Conservation (phyloP, 2,329 filamentous ascomycete genomes). For the Colletotrichum limetticola region DNA sequence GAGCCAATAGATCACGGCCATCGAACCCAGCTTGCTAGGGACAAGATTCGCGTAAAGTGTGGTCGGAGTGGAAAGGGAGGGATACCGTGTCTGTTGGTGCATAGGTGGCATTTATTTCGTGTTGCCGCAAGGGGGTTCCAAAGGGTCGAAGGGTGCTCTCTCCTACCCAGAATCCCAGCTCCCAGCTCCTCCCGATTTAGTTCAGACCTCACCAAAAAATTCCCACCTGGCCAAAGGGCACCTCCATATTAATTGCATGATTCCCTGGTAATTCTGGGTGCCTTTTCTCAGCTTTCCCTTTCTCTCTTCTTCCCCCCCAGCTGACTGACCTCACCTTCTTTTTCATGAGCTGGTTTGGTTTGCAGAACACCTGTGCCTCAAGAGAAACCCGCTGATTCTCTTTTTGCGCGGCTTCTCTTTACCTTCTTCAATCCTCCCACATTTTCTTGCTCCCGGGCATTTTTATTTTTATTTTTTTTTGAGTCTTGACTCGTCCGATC, state of each 20-base stretch:
- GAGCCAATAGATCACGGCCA: slow-evolving; percentile 11
- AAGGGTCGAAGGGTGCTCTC: neutral
- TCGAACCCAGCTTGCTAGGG: neutral
- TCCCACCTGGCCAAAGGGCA: slow-evolving; percentile 10
- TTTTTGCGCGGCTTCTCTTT: slow-evolving; percentile 14
- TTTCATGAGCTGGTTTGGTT: slow-evolving; percentile 26
- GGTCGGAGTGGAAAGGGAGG: slow-evolving; percentile 26
- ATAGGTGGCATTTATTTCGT: slow-evolving; percentile 36
- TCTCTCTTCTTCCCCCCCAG: neutral
- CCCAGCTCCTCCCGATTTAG: slow-evolving; percentile 29
- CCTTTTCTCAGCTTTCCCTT: slow-evolving; percentile 10
- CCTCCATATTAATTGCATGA: slow-evolving; percentile 33
- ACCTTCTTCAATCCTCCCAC: slow-evolving; percentile 21
- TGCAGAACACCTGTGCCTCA: slow-evolving; percentile 7
- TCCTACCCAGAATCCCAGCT: neutral
- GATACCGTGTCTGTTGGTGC: slow-evolving; percentile 34
- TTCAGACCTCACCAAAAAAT: slow-evolving; percentile 28
- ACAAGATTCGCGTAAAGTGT: slow-evolving; percentile 32
- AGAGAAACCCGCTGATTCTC: slow-evolving; percentile 18
- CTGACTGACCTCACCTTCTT: slow-evolving; percentile 9
- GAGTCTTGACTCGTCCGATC: slow-evolving; percentile 38
- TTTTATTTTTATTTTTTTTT: slow-evolving; percentile 33
- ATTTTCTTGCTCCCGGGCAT: neutral
- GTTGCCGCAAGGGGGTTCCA: slow-evolving; percentile 24
- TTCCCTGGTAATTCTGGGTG: slow-evolving; percentile 19